Base-by-base conservation (phyloP, 2,329 filamentous ascomycete species). In the Claviceps digitariae region DNA sequence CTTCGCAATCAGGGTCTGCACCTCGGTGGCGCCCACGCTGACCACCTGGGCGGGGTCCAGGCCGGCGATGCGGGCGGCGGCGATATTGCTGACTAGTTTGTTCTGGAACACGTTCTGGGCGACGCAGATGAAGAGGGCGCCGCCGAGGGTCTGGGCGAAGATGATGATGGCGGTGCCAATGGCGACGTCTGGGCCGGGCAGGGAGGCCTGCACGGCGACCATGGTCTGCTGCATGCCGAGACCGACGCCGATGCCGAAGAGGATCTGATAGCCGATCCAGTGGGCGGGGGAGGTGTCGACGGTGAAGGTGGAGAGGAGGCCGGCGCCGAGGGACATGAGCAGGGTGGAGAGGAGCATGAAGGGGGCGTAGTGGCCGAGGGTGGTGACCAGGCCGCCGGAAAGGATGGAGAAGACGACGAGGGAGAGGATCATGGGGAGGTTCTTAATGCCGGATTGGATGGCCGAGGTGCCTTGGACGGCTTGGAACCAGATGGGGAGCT, bases 101-200 rank as follows among this genome's bases (percentile, higher is more conserved):
- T 75, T 74, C 50, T 69, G 69, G 55, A 81, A 77, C 17, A 80
- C 69, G 52, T 71, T 73, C 56, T 80, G 71, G 1, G 67, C 76
- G 25, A 77, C 68, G 3, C 71, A 72, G 29, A 81, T 69, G 55
- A 79, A 79, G 1, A 81, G 61, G 6, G 71, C 65, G 5, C 71
- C 70, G 27, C 69, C 72, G 0, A 76, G 60, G 0, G 67, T 68
- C 58, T 74, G 72, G 17, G 62, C 53, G 56, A 78, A 77, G 43
- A 77, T 67, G 38, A 74, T 67, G n/a, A 69, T 63, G 1, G 74
- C 70, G 12, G 70, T 72, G 2, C 72, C 74, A 5, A 69, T 71
- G 2, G 73, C 68, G n/a, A 76, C 69, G 47, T 77, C 72, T 1
- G 63, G 62, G 27, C 64, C 58, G 6, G 60, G 61, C 4, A 77